A percentile compares a stretch with the other conserved stretches of the same genome.
phyloP scores from a whole-genome alignment of 2,329 filamentous ascomycete species.

The Sporothrix humicola region DNA sequence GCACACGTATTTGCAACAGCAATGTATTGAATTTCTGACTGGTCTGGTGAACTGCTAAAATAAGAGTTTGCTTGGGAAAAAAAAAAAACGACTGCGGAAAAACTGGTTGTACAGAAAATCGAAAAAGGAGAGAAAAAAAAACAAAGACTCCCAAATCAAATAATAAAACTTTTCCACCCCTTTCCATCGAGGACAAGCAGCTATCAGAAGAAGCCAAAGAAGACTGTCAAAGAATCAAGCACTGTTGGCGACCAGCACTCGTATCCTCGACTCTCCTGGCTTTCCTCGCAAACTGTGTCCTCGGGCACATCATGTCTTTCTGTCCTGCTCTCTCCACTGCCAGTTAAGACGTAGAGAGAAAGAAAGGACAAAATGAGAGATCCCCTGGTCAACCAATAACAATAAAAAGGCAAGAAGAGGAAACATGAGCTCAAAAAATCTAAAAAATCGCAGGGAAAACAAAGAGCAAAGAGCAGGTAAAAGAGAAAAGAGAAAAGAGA shows the following conservation, averaged over 20 bases:
- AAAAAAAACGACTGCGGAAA: neutral
- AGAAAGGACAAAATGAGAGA: neutral
- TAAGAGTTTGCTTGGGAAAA: neutral
- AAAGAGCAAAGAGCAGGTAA: neutral
- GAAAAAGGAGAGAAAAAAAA: neutral
- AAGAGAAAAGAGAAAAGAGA: too few species aligned
- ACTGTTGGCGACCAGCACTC: slow-evolving; percentile 21
- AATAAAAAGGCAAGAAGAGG: neutral
- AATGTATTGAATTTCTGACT: slow-evolving; percentile 27
- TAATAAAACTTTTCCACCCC: slow-evolving; percentile 21
- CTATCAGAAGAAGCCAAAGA: neutral
- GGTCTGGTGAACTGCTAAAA: slow-evolving; percentile 24
- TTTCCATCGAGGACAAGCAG: neutral
- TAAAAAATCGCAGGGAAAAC: neutral
- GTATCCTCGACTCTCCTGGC: neutral
- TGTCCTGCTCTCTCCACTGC: neutral
- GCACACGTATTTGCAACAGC: slow-evolving; percentile 6
- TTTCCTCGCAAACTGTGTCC: neutral
- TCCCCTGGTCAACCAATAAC: neutral
- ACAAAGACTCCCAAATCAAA: slow-evolving; percentile 13
- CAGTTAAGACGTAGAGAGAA: slow-evolving; percentile 5
- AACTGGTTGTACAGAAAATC: slow-evolving; percentile 20
- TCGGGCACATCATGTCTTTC: neutral
- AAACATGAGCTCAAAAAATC: neutral
- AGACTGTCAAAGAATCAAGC: neutral